A percentile compares a stretch with the other conserved stretches of the same genome.
phyloP scores from a whole-genome alignment of 2,329 filamentous ascomycete species.

The Pseudogymnoascus sp. region DNA sequence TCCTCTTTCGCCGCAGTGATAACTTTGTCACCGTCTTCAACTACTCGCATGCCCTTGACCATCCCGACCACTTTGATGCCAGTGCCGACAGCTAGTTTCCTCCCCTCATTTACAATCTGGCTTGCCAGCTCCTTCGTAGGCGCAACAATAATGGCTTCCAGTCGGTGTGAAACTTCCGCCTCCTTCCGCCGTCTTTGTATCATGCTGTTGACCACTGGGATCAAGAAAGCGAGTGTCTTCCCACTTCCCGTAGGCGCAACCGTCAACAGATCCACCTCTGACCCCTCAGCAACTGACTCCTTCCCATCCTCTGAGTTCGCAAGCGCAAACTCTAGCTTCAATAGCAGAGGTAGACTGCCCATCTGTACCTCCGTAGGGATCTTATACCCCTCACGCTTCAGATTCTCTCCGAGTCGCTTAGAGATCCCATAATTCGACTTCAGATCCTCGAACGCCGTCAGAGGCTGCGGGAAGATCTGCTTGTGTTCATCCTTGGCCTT shows the following conservation, averaged over 20 bases:
- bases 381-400: conserved; percentile 75
- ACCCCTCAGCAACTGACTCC: conserved; percentile 18
- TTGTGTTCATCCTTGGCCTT: conserved; percentile 45
- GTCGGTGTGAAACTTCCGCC: conserved; percentile 38
- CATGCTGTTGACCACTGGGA: conserved; percentile 75
- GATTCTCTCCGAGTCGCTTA: conserved; percentile 64
- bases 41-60: conserved; percentile 73
- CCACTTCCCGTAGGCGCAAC: conserved; percentile 93
- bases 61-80: conserved; percentile 73
- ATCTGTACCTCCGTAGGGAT: conserved; percentile 92
- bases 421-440: conserved; percentile 65
- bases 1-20: conserved; percentile 22
- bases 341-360: conserved; percentile 69
- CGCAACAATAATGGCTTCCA: conserved; percentile 64
- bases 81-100: conserved; percentile 70
- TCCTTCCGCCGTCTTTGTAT: conserved; percentile 42
- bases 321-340: conserved; percentile 48
- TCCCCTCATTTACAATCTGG: conserved; percentile 77
- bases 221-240: conserved; percentile 88
- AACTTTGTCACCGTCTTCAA: conserved; percentile 33
- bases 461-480: conserved; percentile 67
- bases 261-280: conserved; percentile 64
- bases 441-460: conserved; percentile 69
- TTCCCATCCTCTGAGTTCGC: conserved; percentile 30
- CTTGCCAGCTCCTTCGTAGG: conserved; percentile 71